Percentiles rank a stretch among this genome's conserved stretches.
phyloP scores from a whole-genome alignment of 148 eudicot genomes.

The Fallopia convolvulus region DNA sequence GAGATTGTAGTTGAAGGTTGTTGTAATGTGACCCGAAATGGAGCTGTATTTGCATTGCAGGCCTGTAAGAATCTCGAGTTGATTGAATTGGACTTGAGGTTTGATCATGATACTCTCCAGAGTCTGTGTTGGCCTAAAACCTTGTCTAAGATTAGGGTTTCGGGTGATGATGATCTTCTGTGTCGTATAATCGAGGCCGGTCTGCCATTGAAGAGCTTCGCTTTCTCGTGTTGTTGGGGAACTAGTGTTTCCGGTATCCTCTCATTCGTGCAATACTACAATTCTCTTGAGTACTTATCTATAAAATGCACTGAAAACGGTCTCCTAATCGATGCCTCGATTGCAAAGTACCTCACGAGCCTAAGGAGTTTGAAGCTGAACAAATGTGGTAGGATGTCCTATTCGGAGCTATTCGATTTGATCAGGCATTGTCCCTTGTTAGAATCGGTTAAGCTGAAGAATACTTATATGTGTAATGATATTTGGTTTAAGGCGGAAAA shows the following conservation, averaged over 20 bases:
- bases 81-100: conserved; percentile 19
- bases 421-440: conserved; percentile 37
- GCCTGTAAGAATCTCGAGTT: conserved; percentile 27
- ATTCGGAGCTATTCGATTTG: conserved; percentile 30
- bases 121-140: conserved; percentile 21
- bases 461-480: conserved; percentile 27
- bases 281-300: conserved; percentile 31
- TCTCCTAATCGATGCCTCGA: conserved; percentile 27
- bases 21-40: conserved; percentile 27
- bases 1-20: conserved; percentile 34
- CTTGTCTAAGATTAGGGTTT: conserved; percentile 28
- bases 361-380: conserved; percentile 34
- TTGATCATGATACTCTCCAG: not conserved
- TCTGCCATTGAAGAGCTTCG: conserved; percentile 39
- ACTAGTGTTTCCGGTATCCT: conserved; percentile 33
- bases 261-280: conserved; percentile 23
- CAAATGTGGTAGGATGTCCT: conserved; percentile 26
- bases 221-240: conserved; percentile 23
- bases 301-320: conserved; percentile 13
- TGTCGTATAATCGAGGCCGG: conserved; percentile 29
- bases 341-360: conserved; percentile 30
- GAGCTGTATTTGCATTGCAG: conserved; percentile 24
- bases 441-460: conserved; percentile 34
- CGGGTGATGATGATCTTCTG: conserved; percentile 33
- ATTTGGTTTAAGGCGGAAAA: conserved; percentile 10